phyloP scores from a whole-genome alignment of 192 early-diverging fungal species.

The Coemansia sp. region DNA sequence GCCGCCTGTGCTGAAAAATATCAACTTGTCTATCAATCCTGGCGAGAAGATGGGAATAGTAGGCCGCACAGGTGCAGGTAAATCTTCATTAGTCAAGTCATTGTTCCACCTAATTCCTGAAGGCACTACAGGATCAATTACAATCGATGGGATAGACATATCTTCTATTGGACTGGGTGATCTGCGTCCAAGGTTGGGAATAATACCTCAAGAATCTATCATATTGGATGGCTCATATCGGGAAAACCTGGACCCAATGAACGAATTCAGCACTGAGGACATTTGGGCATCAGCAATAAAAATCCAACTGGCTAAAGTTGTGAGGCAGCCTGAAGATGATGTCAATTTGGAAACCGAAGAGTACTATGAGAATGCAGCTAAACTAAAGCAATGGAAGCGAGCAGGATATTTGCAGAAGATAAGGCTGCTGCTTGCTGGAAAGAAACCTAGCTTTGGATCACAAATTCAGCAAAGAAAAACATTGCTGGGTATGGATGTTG shows the following conservation, averaged over 20 bases:
- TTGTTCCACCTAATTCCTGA: slow-evolving; percentile 65
- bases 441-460: not conserved
- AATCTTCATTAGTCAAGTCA: slow-evolving; percentile 58
- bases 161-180: slow-evolving; percentile 63
- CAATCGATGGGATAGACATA: slow-evolving; percentile 79
- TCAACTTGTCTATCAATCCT: slow-evolving; percentile 50
- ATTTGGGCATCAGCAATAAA: slow-evolving; percentile 62
- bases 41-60: slow-evolving; percentile 64
- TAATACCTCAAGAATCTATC: slow-evolving; percentile 69
- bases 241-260: slow-evolving; percentile 77
- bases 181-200: slow-evolving; percentile 53
- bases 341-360: slow-evolving; percentile 43
- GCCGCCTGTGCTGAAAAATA: slow-evolving; percentile 27
- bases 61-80: slow-evolving; percentile 61
- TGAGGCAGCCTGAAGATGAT: not conserved
- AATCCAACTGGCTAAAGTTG: slow-evolving; percentile 4
- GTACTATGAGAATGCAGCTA: not conserved
- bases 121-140: slow-evolving; percentile 54
- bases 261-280: slow-evolving; percentile 62
- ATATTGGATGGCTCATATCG: slow-evolving; percentile 67
- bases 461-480: not conserved
- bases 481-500: not conserved
- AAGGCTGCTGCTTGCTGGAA: not conserved
- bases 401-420: not conserved
- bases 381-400: not conserved